These are phyloP conservation scores for Peronospora belbahrii DNA, from an alignment of 352 stramenopile genomes.

Conservation along the genomic window DNA sequence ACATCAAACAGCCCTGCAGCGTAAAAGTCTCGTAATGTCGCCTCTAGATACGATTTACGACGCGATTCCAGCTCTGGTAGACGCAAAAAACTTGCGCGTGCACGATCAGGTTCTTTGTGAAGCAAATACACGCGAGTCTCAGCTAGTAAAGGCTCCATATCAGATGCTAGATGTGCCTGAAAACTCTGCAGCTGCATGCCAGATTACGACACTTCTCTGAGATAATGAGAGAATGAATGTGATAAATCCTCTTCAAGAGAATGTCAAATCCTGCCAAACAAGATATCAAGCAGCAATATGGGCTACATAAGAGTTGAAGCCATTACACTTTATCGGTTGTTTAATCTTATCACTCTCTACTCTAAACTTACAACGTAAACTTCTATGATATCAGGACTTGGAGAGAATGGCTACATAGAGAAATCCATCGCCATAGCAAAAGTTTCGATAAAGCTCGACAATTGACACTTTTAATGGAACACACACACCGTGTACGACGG, in stretches of 20 bases:
- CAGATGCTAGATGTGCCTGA: constrained; percentile 4
- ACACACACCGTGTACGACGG: constrained; percentile 53
- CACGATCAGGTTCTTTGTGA: constrained; percentile 47
- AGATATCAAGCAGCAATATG: not conserved
- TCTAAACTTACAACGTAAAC: not conserved
- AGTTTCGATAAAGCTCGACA: constrained; percentile 49
- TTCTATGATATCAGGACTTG: not conserved
- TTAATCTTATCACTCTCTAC: too few species aligned
- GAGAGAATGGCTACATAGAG: constrained; percentile 48
- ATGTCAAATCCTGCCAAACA: too few species aligned
- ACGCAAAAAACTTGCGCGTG: constrained; percentile 44
- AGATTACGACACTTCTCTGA: constrained; percentile 14
- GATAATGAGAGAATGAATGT: constrained; percentile 7
- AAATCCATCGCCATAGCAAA: constrained; percentile 72
- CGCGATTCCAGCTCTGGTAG: constrained; percentile 44
- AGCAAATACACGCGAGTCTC: constrained; percentile 37
- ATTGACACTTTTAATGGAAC: constrained; percentile 47
- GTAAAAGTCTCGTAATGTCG: constrained; percentile 58
- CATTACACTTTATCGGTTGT: too few species aligned
- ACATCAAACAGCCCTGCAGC: constrained; percentile 53
- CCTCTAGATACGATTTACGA: constrained; percentile 37
- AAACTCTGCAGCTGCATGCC: constrained; percentile 4
- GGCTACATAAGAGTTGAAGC: not conserved
- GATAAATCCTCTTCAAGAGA: not conserved
- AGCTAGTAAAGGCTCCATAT: constrained; percentile 23